Conservation (phyloP, 768 basidiomycete genomes). For the Tremella mesenterica region DNA sequence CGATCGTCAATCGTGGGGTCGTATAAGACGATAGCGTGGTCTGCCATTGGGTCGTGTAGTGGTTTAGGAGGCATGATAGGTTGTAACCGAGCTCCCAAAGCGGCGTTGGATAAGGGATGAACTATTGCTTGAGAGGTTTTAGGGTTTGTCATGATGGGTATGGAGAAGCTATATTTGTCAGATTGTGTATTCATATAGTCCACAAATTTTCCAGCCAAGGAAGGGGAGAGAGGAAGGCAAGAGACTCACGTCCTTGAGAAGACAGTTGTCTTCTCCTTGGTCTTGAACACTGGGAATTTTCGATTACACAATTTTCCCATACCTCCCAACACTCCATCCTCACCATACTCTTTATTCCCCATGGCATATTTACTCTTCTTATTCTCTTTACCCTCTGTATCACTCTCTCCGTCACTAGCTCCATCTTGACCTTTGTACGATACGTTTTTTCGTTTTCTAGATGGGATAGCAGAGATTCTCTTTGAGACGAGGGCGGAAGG, state of each 20-base stretch:
- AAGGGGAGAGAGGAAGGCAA: neutral
- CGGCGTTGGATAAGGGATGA: slow-evolving; percentile 57
- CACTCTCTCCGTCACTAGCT: slow-evolving; percentile 49
- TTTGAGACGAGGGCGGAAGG: slow-evolving; percentile 27
- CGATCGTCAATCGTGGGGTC: slow-evolving; percentile 87
- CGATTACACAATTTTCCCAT: slow-evolving; percentile 46
- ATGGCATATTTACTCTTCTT: slow-evolving; percentile 57
- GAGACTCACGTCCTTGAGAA: slow-evolving; percentile 41
- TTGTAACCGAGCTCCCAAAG: slow-evolving; percentile 77
- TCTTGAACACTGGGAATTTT: slow-evolving; percentile 51
- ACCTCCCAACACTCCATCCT: slow-evolving; percentile 57
- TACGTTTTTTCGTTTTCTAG: slow-evolving; percentile 74
- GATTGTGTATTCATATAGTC: neutral
- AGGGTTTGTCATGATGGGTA: slow-evolving; percentile 53
- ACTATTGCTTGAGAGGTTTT: slow-evolving; percentile 25
- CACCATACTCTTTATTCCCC: slow-evolving; percentile 56
- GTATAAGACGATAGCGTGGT: slow-evolving; percentile 93
- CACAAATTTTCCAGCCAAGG: neutral
- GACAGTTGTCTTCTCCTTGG: slow-evolving; percentile 38
- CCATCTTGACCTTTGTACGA: slow-evolving; percentile 60
- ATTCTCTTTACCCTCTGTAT: slow-evolving; percentile 45
- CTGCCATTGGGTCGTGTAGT: slow-evolving; percentile 93
- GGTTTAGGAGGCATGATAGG: slow-evolving; percentile 77
- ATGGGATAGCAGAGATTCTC: slow-evolving; percentile 17
- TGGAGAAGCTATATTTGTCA: slow-evolving; percentile 59